phyloP scores from a whole-genome alignment of 108 stramenopile species.

The Chaetoceros tenuissimus region DNA sequence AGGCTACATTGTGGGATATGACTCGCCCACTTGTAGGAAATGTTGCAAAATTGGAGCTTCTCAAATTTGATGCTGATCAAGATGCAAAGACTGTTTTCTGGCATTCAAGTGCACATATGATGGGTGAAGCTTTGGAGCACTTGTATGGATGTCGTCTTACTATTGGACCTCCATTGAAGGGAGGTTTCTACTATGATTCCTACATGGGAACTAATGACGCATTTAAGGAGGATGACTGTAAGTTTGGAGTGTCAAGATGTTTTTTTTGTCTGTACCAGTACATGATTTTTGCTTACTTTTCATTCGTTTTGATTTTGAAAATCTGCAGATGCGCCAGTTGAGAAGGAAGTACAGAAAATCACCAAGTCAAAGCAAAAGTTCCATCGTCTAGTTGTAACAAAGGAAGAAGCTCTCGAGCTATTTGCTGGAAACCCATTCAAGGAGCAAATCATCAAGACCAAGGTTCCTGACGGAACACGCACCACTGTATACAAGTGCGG shows the following conservation, averaged over 20 bases:
- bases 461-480: slow-evolving; percentile 91
- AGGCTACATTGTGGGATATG: slow-evolving; percentile 93
- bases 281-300: background rate
- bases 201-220: slow-evolving; percentile 89
- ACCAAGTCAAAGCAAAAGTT: slow-evolving; percentile 95
- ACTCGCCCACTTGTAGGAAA: slow-evolving; percentile 86
- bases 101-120: slow-evolving; percentile 97
- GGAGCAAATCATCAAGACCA: slow-evolving; percentile 84
- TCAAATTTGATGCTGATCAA: slow-evolving; percentile 83
- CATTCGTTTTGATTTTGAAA: background rate
- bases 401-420: slow-evolving; percentile 94
- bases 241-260: slow-evolving; percentile 16
- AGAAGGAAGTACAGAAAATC: slow-evolving; percentile 77
- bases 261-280: background rate
- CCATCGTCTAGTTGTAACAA: slow-evolving; percentile 96
- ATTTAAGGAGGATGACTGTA: slow-evolving; percentile 88
- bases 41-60: slow-evolving; percentile 78
- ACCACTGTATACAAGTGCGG: slow-evolving; percentile 98
- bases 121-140: slow-evolving; percentile 96
- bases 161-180: slow-evolving; percentile 92
- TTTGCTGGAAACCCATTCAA: slow-evolving; percentile 99
- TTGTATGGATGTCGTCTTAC: slow-evolving; percentile 90
- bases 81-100: slow-evolving; percentile 97
- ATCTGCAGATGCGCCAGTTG: slow-evolving; percentile 56
- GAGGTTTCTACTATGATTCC: slow-evolving; percentile 98